A percentile compares a stretch with the other conserved stretches of the same genome.
Conservation (phyloP, 2,329 filamentous ascomycete species). For the Cucurbitaria berberidis region DNA sequence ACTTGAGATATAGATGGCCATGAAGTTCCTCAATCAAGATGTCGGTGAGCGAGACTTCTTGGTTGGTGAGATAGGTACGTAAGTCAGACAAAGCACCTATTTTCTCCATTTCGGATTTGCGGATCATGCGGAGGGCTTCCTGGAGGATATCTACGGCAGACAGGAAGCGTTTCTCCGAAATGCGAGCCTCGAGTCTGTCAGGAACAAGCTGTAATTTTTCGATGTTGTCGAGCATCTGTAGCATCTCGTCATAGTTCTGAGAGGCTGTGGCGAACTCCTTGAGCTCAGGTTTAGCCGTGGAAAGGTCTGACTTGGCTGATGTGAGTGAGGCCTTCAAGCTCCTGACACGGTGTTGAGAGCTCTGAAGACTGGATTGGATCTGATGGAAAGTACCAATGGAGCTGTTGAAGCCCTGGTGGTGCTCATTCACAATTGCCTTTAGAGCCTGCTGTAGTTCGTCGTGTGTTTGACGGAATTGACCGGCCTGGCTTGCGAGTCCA, state of each 20-base stretch:
- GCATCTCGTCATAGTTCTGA: slow-evolving; percentile 86
- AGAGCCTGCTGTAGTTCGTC: slow-evolving; percentile 88
- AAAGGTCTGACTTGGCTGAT: slow-evolving; percentile 79
- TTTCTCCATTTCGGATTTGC: slow-evolving; percentile 86
- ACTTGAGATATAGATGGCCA: slow-evolving; percentile 96
- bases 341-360: slow-evolving; percentile 84
- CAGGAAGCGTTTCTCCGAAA: slow-evolving; percentile 95
- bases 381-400: slow-evolving; percentile 99
- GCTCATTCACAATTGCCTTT: slow-evolving; percentile 95
- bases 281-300: slow-evolving; percentile 86
- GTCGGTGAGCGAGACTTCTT: slow-evolving; percentile 89
- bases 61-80: slow-evolving; percentile 86
- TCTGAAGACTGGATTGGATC: slow-evolving; percentile 91
- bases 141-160: slow-evolving; percentile 92
- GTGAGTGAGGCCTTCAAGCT: slow-evolving; percentile 82
- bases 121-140: slow-evolving; percentile 80
- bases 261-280: slow-evolving; percentile 87
- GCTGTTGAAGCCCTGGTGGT: slow-evolving; percentile 98
- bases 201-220: slow-evolving; percentile 89
- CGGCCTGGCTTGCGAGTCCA: slow-evolving; percentile 86
- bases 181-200: slow-evolving; percentile 89
- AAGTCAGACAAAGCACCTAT: slow-evolving; percentile 89
- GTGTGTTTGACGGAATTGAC: slow-evolving; percentile 82
- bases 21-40: slow-evolving; percentile 97
- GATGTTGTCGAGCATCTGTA: slow-evolving; percentile 81